Evolutionary conservation across 164 flowering plant species (phyloP).

Genomic region (Nelumbo lutea): DNA sequence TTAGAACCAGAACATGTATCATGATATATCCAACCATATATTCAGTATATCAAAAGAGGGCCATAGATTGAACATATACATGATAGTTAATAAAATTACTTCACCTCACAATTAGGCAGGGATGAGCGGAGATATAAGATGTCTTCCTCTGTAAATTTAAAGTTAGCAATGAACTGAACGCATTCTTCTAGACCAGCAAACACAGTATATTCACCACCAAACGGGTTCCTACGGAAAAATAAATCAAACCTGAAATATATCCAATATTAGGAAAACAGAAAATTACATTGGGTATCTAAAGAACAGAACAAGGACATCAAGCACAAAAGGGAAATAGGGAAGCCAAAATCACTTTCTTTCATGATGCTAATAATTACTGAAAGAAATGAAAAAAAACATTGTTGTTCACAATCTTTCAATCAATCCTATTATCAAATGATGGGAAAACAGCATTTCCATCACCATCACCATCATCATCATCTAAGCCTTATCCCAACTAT

Average conservation of each 20-base stretch:
- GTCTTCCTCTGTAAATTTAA: slow-evolving; percentile 72
- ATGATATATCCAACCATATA: too few relatives aligned
- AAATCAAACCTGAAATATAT: slow-evolving; percentile 80
- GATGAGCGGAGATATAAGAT: slow-evolving; percentile 52
- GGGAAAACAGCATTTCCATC: too few relatives aligned
- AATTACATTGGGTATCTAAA: neutral
- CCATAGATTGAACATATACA: neutral
- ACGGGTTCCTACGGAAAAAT: slow-evolving; percentile 89
- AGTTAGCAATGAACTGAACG: slow-evolving; percentile 81
- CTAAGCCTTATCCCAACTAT: too few relatives aligned
- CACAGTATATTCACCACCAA: slow-evolving; percentile 94
- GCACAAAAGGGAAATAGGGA: neutral
- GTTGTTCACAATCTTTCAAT: neutral
- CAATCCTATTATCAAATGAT: neutral
- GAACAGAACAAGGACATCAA: neutral
- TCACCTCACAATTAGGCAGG: slow-evolving; percentile 89
- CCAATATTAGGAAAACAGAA: neutral
- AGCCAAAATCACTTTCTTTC: neutral
- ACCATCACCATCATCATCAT: too few relatives aligned
- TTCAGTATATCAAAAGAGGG: too few relatives aligned
- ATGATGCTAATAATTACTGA: neutral
- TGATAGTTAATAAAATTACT: neutral
- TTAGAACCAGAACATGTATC: neutral
- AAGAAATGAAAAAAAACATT: neutral
- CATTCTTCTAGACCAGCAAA: slow-evolving; percentile 97